Percentiles rank a stretch among this genome's conserved stretches.
Evolutionary conservation across 345 rosid genomes (phyloP).

Genomic region (Acer campestre): DNA sequence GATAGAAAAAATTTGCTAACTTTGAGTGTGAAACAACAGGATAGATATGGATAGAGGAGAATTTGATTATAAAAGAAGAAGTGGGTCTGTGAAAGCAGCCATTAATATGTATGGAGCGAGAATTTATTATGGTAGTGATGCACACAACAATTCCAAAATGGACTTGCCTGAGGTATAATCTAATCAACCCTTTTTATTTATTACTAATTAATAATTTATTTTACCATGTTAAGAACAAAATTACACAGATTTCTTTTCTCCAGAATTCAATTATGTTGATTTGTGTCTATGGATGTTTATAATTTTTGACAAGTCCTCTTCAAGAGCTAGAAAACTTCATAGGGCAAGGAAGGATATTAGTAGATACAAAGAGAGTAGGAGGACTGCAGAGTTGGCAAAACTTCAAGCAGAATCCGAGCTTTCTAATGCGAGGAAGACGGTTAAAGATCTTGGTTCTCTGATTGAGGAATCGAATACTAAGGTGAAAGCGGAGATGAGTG

Average conservation of each 20-base stretch:
- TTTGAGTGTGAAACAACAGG: slow-evolving; percentile 24
- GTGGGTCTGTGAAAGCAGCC: slow-evolving; percentile 69
- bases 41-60: slow-evolving; percentile 43
- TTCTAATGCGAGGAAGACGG: slow-evolving; percentile 40
- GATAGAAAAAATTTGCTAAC: neutral
- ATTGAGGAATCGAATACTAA: slow-evolving; percentile 49
- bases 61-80: slow-evolving; percentile 41
- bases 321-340: slow-evolving; percentile 62
- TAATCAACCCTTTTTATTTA: neutral
- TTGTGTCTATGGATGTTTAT: neutral
- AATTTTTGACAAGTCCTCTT: slow-evolving; percentile 37
- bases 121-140: slow-evolving; percentile 41
- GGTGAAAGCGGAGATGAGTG: slow-evolving; percentile 29
- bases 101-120: slow-evolving; percentile 49
- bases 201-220: too few relatives aligned
- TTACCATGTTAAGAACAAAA: too few relatives aligned
- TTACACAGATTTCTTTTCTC: too few relatives aligned
- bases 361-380: slow-evolving; percentile 53
- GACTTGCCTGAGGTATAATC: slow-evolving; percentile 53
- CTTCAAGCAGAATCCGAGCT: slow-evolving; percentile 63
- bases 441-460: slow-evolving; percentile 42
- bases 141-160: slow-evolving; percentile 35
- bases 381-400: slow-evolving; percentile 44
- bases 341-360: slow-evolving; percentile 53
- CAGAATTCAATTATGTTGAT: too few relatives aligned